Conservation (phyloP, 441 rosid genomes). For the California macrophylla region DNA sequence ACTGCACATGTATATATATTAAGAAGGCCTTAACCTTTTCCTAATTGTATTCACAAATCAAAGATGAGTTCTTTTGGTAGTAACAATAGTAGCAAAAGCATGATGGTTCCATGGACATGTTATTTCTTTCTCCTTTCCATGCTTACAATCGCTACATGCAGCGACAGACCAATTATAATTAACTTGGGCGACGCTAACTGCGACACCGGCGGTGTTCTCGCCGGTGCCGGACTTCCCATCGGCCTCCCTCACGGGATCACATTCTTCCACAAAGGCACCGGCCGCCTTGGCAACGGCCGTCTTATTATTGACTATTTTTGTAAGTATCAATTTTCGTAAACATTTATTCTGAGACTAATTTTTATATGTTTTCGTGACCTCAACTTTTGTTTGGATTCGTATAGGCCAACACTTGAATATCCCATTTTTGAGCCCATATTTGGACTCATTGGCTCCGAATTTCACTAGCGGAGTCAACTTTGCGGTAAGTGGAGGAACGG, state of each 20-base stretch:
- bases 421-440: constrained; percentile 35
- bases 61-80: too few relatives aligned
- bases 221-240: constrained; percentile 28
- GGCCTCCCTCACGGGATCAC: constrained; percentile 39
- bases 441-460: constrained; percentile 43
- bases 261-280: constrained; percentile 36
- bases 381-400: neutral
- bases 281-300: constrained; percentile 38
- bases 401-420: constrained; percentile 35
- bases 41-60: too few relatives aligned
- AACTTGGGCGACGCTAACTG: constrained; percentile 51
- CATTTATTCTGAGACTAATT: too few relatives aligned
- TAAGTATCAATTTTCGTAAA: constrained; percentile 14
- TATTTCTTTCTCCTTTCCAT: neutral
- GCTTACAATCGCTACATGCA: neutral
- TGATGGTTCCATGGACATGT: too few relatives aligned
- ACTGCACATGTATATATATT: too few relatives aligned
- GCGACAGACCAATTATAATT: constrained; percentile 22
- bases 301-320: constrained; percentile 37
- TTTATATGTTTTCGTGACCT: too few relatives aligned
- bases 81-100: too few relatives aligned
- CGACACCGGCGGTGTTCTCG: constrained; percentile 41
- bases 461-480: constrained; percentile 41
- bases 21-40: too few relatives aligned
- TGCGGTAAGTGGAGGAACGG: constrained; percentile 38